These are phyloP conservation scores for Beauveria sp. DNA, from an alignment of 2,329 filamentous ascomycete genomes.

Conservation along the genomic window DNA sequence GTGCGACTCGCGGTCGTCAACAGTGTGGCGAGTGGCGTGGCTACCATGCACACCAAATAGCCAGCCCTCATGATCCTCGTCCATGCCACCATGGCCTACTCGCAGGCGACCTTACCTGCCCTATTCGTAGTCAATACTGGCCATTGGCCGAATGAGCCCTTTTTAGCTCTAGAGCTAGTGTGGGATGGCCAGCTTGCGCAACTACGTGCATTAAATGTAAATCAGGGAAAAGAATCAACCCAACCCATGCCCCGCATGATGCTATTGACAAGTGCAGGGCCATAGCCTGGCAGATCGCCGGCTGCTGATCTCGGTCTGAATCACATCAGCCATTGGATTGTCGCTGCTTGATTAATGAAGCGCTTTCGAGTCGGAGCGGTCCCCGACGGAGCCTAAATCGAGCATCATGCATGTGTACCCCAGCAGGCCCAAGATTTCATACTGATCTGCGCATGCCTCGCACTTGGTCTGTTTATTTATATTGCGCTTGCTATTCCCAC, in stretches of 20 bases:
- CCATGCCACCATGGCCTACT: background rate
- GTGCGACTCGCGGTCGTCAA: background rate
- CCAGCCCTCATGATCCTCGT: background rate
- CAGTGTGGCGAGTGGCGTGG: background rate
- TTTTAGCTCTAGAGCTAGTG: background rate
- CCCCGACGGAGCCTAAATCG: background rate
- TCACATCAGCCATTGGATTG: background rate
- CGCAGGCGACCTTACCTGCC: background rate
- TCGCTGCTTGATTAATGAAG: background rate
- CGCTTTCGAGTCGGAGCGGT: background rate
- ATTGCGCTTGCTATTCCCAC: background rate
- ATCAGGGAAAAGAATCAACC: background rate
- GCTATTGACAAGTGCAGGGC: constrained; percentile 1
- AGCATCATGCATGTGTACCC: background rate
- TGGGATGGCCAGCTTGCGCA: background rate
- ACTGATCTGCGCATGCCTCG: background rate
- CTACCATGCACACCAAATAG: background rate
- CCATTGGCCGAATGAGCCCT: too few species aligned
- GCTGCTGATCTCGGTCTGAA: constrained; percentile 4
- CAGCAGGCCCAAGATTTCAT: background rate
- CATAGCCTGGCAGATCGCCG: background rate
- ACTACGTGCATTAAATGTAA: constrained; percentile 4
- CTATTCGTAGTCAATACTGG: background rate
- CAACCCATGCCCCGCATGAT: background rate
- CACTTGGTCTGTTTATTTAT: background rate